Base-by-base conservation (phyloP, 495 filamentous ascomycete species). In the Hyaloscypha hepaticicola region DNA sequence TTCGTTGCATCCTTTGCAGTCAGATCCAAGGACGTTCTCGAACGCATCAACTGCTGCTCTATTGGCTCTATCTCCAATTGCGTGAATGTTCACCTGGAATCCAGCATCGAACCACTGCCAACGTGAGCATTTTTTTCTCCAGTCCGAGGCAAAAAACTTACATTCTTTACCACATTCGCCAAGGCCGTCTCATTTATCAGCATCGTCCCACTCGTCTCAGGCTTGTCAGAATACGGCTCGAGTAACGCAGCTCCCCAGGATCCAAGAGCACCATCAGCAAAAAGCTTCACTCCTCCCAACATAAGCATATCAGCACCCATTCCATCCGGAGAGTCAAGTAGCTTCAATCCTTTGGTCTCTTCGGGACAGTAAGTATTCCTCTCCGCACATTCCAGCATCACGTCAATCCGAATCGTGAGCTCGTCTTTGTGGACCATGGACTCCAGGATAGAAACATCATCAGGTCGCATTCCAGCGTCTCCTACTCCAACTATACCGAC, bases 181-280 rank as follows among this genome's bases (percentile, higher is more conserved):
- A 88, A 73, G 0, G 77, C 77, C 0, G 77, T 76, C 11, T 81
- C 79, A 69, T 86, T 86, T 31, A 87, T 80, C 21, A 89, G 78
- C 52, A 89, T 79, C 1, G 83, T 86, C 19, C 87, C 87, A 0
- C 75, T 78, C 0, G 78, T 79, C 5, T 77, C 75, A 0, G 82
- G 80, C 3, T 80, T 80, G 70, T 89, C 87, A 50, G 75, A 73
- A 72, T 89, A 89, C 16, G 85, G 85, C 16, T 84, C 81, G 19
- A 88, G 74, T 70, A 89, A 73, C 26, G 86, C 87, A 53, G 82
- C 84, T 41, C 87, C 87, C 83, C 85, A 87, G 61, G 78, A 82
- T 6, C 87, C 87, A 5, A 89, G 76, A 8, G 87, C 87, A 11
- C 87, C 87, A 69, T 89, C 86, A 81, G 70, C 60, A 59, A 67